Evolutionary conservation across 768 basidiomycete species (phyloP).

Genomic region (Suillus decipiens): DNA sequence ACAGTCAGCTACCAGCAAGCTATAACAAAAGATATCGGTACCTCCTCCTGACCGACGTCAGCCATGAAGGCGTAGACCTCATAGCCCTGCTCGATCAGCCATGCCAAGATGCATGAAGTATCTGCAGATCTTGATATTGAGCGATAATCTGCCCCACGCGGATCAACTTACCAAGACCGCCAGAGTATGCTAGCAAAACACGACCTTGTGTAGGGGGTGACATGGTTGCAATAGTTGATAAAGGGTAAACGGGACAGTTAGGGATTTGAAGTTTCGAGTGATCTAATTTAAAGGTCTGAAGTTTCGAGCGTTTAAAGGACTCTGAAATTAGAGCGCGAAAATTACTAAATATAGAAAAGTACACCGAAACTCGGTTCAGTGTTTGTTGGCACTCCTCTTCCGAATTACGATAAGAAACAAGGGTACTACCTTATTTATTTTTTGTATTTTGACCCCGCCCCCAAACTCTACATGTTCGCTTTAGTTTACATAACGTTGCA

Average conservation of each 20-base stretch:
- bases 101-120: conserved; percentile 98
- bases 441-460: no score
- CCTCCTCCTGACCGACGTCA: conserved; percentile 92
- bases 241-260: background rate
- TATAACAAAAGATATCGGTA: conserved; percentile 25
- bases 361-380: no score
- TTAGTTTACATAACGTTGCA: no score
- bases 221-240: background rate
- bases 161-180: conserved; percentile 80
- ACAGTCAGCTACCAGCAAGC: conserved; percentile 11
- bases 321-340: no score
- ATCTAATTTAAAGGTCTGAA: background rate
- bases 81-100: conserved; percentile 98
- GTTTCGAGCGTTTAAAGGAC: background rate
- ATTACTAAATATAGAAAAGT: no score
- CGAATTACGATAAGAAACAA: no score
- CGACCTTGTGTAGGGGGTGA: conserved; percentile 54
- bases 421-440: no score
- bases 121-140: conserved; percentile 49
- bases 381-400: no score
- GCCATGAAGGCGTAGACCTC: conserved; percentile 98
- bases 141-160: background rate
- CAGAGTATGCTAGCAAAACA: conserved; percentile 96
- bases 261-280: background rate
- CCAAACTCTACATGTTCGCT: no score